Percentiles rank a stretch among this genome's conserved stretches.
These are phyloP conservation scores for Chaetomiaceae sp. DNA, from an alignment of 2,329 filamentous ascomycete genomes.

Conservation along the genomic window DNA sequence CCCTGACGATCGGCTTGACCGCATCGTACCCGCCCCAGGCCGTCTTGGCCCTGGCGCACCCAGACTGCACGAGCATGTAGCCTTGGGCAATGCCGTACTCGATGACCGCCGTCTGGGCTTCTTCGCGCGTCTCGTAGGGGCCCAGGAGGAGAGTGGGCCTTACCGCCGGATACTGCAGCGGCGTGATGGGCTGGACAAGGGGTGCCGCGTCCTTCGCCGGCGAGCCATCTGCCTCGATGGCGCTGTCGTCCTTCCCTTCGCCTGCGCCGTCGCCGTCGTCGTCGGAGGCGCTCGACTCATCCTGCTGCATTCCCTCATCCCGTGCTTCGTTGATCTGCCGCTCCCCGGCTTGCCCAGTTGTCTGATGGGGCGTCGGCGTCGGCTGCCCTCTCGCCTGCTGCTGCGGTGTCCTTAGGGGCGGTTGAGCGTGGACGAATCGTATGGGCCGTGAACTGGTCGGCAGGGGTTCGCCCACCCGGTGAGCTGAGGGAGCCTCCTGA, in stretches of 20 bases:
- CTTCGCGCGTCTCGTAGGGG: constrained; percentile 21
- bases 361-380: background rate
- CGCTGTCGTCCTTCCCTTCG: background rate
- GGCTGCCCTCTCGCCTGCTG: too few species aligned
- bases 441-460: background rate
- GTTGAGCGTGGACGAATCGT: background rate
- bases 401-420: background rate
- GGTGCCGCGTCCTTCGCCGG: constrained; percentile 3
- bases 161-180: constrained; percentile 17
- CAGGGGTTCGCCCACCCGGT: background rate
- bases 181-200: constrained; percentile 13
- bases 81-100: constrained; percentile 25
- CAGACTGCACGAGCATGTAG: constrained; percentile 21
- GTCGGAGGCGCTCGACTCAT: background rate
- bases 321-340: background rate
- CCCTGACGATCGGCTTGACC: constrained; percentile 14
- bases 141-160: constrained; percentile 23
- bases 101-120: constrained; percentile 12
- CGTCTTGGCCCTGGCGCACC: constrained; percentile 17
- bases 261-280: too few species aligned
- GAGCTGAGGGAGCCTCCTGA: background rate
- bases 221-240: background rate
- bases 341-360: background rate
- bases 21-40: constrained; percentile 11
- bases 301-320: constrained; percentile 13